Base-by-base conservation (phyloP, 345 rosid species). In the Limnanthes douglasii region DNA sequence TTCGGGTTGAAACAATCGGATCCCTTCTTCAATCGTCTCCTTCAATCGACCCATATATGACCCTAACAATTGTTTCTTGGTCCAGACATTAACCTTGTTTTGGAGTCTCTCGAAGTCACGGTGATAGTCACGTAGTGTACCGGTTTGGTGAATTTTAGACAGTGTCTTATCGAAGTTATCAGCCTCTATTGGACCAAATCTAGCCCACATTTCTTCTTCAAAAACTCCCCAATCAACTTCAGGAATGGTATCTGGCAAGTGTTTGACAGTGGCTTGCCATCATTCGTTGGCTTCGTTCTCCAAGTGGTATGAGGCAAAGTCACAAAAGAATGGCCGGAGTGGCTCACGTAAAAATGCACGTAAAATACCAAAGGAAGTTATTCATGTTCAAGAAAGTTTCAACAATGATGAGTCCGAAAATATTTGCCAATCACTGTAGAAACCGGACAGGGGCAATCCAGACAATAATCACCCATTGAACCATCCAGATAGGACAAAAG, bases 1-100 rank as follows among this genome's bases (percentile, higher is more conserved):
- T 7, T 40, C 11, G 3, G 36, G 47, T 0, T 29, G 34, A 8
- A 41, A 50, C 41, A 50, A 32, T 0, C 55, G 10, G 2, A 50
- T 33, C 0, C 11, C 33, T 0, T 50, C 16, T 2, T 31, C 7
- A 4, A 49, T 37, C 1, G 40, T 15, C 1, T 5, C 0, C 1
- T 31, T 32, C 3, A 32, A 7, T 0, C 39, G 15, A 2, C 39
- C 24, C 7, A 45, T 45, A 11, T 21, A 45, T 0, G 40, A 21
- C 0, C 54, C 42, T 1, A 39, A 15, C 2, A 50, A 11, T 0
- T 46, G 34, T 18, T 45, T 45, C 11, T 25, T 19, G 0, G 43
- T n/a, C 51, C 35, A 36, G 0, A 34, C 16, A 0, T 7, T 1
- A 0, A 46, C 43, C 5, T 13, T 22, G 18, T 46, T 46, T 0